Base-by-base conservation (phyloP, 2,329 filamentous ascomycete species). In the Stagonosporopsis cucurbitacearum region DNA sequence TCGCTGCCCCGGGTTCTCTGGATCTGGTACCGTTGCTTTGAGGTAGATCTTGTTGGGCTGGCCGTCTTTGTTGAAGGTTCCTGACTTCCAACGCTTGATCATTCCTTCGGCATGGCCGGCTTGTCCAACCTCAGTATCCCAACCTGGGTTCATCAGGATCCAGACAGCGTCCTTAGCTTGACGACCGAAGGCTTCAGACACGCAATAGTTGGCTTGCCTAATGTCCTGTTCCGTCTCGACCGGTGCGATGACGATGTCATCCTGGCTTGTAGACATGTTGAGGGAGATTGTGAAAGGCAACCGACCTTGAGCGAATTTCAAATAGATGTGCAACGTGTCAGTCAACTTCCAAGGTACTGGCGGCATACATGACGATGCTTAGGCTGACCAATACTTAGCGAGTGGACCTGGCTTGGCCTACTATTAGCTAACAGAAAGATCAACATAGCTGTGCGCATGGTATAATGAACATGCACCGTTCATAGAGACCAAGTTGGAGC, bases 91-190 rank as follows among this genome's bases (percentile, higher is more conserved):
- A 22, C 80, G 77, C 32, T 77, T 60, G 2, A 72, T 66, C 57
- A 84, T 62, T 13, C 76, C 75, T 9, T 68, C 66, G 2, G 74
- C 75, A 23, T 74, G 77, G 1, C 63, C 63, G 0, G 64, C 64
- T 23, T 67, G 73, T 11, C 83, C 84, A 13, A 76, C 70, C 5
- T 79, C 72, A 0, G 80, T 83, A 32, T 85, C 78, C 83, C 84
- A 86, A 17, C 76, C 80, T 0, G 84, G 84, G 54, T 84, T 84
- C 71, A 82, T 75, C 56, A 74, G 71, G 1, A 73, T 75, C 81
- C 82, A 86, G 47, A 86, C 69, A 6, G 73, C 76, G 64, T 87
- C 84, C 25, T 71, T 69, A 12, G 74, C 74, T 63, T 86, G 84
- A 15, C 66, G 66, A 22, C 82, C 84, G 57, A 86, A 86, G 6